Percentiles rank a stretch among this genome's conserved stretches.
These are phyloP conservation scores for Leccinum barrowsii DNA, from an alignment of 768 basidiomycete species.

Conservation along the genomic window DNA sequence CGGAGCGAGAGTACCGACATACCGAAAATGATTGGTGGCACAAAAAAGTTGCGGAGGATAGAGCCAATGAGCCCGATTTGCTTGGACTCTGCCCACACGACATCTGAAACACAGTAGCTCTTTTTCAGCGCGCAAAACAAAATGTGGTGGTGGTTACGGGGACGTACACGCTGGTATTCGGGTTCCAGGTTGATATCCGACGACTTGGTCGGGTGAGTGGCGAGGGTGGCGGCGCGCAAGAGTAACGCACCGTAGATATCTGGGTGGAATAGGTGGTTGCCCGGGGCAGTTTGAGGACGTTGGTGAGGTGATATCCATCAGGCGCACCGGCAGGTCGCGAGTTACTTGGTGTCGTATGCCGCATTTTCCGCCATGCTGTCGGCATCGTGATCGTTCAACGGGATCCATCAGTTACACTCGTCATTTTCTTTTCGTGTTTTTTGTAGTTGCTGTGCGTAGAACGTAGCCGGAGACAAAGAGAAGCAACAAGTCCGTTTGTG, in stretches of 20 bases:
- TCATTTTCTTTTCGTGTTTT: neutral
- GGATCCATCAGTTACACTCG: neutral
- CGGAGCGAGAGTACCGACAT: slow-evolving; percentile 8
- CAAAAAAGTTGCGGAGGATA: slow-evolving; percentile 72
- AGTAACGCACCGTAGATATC: slow-evolving; percentile 43
- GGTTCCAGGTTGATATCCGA: slow-evolving; percentile 69
- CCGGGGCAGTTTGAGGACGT: slow-evolving; percentile 52
- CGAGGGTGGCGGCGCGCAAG: neutral
- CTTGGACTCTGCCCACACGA: slow-evolving; percentile 78
- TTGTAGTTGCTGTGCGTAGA: slow-evolving; percentile 6
- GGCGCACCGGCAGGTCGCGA: slow-evolving; percentile 2
- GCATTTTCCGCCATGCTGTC: slow-evolving; percentile 10
- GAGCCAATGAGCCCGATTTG: slow-evolving; percentile 76
- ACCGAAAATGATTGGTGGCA: slow-evolving; percentile 79
- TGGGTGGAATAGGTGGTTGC: slow-evolving; percentile 65
- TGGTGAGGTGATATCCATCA: slow-evolving; percentile 30
- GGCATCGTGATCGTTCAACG: slow-evolving; percentile 22
- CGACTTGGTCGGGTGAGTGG: slow-evolving; percentile 48
- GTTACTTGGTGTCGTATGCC: slow-evolving; percentile 2
- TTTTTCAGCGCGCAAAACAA: too few species aligned
- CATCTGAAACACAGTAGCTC: slow-evolving; percentile 38
- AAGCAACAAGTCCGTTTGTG: too few species aligned
- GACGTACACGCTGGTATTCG: slow-evolving; percentile 68
- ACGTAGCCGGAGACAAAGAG: neutral
- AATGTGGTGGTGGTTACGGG: neutral